Base-by-base conservation (phyloP, 352 stramenopile species). In the Phytopythium kandeliae region DNA sequence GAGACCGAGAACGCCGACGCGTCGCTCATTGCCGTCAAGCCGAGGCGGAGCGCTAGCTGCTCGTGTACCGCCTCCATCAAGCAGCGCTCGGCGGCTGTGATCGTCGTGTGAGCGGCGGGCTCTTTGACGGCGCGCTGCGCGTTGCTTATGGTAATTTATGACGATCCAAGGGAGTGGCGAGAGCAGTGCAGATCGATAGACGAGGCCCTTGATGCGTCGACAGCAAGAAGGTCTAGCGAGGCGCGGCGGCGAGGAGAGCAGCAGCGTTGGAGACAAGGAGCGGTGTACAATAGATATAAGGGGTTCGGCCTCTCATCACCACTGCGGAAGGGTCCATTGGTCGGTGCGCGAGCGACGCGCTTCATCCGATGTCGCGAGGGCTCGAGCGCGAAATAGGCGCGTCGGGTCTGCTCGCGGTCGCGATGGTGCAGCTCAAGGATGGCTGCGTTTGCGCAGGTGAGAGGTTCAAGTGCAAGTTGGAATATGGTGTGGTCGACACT, bases 1-100 rank as follows among this genome's bases (percentile, higher is more conserved):
- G 38, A 49, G 46, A 43, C 22, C 16, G 51, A 57, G 8, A 41
- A 59, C 16, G 59, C 58, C 24, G 51, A 48, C 28, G 38, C 19
- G 37, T 40, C 42, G 19, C 42, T 56, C 22, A 30, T 43, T 22
- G 38, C n/a, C n/a, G n/a, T 43, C n/a, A 28, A 33, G 38, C 15
- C 50, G 28, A 48, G 34, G 38, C 28, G 41, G 4, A 54, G 35
- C 40, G 25, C 37, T 21, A 49, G 47, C 47, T 52, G 47, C 47
- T 52, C 47, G 13, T 52, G 47, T 31, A 17, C 47, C 3, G 35
- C 42, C 13, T 43, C 42, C 15, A 43, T 48, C 50, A 56, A 56
- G 50, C 50, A 56, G 26, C 50, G 50, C 28, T 31, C 40, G 8
- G 40, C 22, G 5, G 36, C 12, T 3, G 40, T 56, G n/a, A 52